A percentile compares a stretch with the other conserved stretches of the same genome.
Evolutionary conservation across 179 eudicot species (phyloP).

Genomic region (Beta macrorhiza): DNA sequence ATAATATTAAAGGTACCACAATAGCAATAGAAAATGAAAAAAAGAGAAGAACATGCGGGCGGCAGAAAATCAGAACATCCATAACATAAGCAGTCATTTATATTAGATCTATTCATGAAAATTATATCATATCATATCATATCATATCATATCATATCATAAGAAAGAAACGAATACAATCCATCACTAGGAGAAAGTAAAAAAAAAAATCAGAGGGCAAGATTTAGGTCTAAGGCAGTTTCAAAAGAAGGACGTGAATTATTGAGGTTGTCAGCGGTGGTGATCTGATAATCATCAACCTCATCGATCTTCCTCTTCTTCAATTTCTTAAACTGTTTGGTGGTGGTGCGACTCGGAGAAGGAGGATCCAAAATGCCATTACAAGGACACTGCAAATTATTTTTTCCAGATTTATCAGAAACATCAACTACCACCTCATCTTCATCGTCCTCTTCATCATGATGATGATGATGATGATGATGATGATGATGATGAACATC

Average conservation of each 20-base stretch:
- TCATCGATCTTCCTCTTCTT: constrained; percentile 16
- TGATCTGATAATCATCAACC: not conserved
- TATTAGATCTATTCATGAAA: too few relatives aligned
- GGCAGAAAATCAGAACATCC: not conserved
- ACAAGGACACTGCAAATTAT: not conserved
- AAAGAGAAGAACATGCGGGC: too few relatives aligned
- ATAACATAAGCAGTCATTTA: too few relatives aligned
- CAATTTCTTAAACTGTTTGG: not conserved
- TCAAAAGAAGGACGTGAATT: not conserved
- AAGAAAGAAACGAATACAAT: too few relatives aligned
- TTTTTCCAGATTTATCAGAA: not conserved
- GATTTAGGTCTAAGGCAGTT: constrained; percentile 23
- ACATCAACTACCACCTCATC: not conserved
- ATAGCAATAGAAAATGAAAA: too few relatives aligned
- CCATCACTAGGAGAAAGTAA: not conserved
- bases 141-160: not conserved
- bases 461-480: not conserved
- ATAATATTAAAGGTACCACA: too few relatives aligned
- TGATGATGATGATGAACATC: not conserved
- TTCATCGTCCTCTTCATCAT: not conserved
- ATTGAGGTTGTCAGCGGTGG: not conserved
- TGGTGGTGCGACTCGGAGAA: not conserved
- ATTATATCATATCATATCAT: not conserved
- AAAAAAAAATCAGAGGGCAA: constrained; percentile 14
- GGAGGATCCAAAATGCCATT: not conserved